Conservation (phyloP, 2,329 filamentous ascomycete genomes). For the Pyrenophora graminea region DNA sequence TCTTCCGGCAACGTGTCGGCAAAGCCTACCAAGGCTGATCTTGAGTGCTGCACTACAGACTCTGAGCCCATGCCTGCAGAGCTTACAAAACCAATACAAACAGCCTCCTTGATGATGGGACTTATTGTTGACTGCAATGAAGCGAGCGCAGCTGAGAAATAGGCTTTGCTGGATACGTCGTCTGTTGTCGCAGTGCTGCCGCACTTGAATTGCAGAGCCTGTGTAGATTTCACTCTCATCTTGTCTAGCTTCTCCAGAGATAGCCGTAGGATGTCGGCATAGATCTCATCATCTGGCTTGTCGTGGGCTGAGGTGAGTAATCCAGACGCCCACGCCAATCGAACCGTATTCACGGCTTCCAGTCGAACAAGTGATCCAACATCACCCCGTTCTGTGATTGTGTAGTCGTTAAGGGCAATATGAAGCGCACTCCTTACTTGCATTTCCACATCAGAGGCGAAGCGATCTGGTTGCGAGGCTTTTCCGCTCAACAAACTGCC, state of each 20-base stretch:
- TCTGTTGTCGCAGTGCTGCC: conserved; percentile 15
- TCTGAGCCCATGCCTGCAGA: conserved; percentile 80
- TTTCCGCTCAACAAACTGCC: conserved; percentile 37
- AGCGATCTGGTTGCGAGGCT: neutral
- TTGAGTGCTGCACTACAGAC: conserved; percentile 70
- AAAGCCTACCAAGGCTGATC: conserved; percentile 63
- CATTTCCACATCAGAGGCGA: conserved; percentile 20
- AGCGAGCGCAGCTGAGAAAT: conserved; percentile 61
- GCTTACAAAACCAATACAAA: conserved; percentile 70
- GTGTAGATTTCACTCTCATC: conserved; percentile 60
- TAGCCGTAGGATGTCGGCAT: conserved; percentile 63
- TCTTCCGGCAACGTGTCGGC: conserved; percentile 34
- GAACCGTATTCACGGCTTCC: conserved; percentile 73
- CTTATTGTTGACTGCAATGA: conserved; percentile 19
- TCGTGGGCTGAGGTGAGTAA: conserved; percentile 20
- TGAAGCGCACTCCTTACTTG: conserved; percentile 40
- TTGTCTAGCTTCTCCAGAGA: conserved; percentile 89
- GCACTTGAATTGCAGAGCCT: conserved; percentile 16
- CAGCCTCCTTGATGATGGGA: conserved; percentile 36
- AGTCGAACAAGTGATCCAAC: conserved; percentile 84
- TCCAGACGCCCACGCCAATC: conserved; percentile 45
- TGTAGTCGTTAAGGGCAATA: conserved; percentile 79
- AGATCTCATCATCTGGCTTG: conserved; percentile 25
- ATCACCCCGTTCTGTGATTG: conserved; percentile 84
- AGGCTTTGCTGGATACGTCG: conserved; percentile 62